Evolutionary conservation across 1,284 basidiomycete species (phyloP).

Genomic region (Lignosus rhinocerotis): DNA sequence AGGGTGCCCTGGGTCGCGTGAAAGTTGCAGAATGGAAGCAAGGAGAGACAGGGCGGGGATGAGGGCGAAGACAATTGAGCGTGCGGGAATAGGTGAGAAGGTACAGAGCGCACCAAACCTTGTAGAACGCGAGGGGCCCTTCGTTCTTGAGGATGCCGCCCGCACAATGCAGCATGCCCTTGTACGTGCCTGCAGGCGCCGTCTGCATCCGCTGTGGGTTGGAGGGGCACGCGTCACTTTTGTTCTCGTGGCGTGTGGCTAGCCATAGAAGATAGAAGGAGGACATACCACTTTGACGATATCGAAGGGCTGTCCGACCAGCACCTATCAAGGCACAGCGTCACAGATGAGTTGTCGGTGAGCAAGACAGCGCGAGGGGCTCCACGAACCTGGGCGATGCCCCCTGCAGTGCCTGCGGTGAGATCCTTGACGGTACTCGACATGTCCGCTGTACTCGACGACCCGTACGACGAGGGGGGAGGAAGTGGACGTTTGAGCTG

Average conservation of each 20-base stretch:
- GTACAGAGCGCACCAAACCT: conserved; percentile 50
- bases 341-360: conserved; percentile 1
- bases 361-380: background rate
- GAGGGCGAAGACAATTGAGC: background rate
- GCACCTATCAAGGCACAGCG: conserved; percentile 48
- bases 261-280: background rate
- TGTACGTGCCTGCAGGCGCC: conserved; percentile 86
- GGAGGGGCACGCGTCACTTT: conserved; percentile 13
- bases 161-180: conserved; percentile 88
- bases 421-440: conserved; percentile 73
- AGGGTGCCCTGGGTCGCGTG: conserved; percentile 73
- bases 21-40: conserved; percentile 3
- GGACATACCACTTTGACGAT: conserved; percentile 88
- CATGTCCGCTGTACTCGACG: conserved; percentile 33
- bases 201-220: conserved; percentile 84
- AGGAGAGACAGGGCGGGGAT: background rate
- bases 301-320: conserved; percentile 95
- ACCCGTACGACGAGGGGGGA: background rate
- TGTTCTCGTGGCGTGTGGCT: background rate
- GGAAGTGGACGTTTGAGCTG: conserved; percentile 7
- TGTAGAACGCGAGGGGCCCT: conserved; percentile 95
- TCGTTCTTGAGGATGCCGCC: conserved; percentile 87
- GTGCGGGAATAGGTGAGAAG: conserved; percentile 2
- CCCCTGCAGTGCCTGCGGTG: conserved; percentile 83
- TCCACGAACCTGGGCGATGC: conserved; percentile 76